Conservation (phyloP, 495 filamentous ascomycete species). For the Sordaria brevicollis region DNA sequence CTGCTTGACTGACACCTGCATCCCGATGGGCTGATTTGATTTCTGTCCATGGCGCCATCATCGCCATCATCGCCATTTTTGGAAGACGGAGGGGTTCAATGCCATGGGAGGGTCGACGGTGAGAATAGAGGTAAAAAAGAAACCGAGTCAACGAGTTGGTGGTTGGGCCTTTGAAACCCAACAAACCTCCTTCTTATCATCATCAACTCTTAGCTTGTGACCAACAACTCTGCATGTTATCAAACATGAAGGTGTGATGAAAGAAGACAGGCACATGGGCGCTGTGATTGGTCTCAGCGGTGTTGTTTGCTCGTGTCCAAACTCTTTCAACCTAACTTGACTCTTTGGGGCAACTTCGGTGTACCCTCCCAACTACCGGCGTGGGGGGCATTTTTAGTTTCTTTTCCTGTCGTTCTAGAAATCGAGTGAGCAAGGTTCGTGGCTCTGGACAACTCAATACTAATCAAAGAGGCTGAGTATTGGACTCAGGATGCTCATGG, state of each 20-base stretch:
- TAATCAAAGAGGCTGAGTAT: not conserved
- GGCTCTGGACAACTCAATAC: not conserved
- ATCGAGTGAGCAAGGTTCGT: not conserved
- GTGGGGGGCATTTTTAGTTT: not conserved
- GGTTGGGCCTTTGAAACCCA: not conserved
- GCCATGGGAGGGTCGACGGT: not conserved
- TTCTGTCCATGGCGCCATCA: not conserved
- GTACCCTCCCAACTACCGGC: not conserved
- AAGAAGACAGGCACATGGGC: not conserved
- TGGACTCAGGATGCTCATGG: not conserved
- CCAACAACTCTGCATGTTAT: not conserved
- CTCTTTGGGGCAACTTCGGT: not conserved
- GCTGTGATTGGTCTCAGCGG: not conserved
- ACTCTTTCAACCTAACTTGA: not conserved
- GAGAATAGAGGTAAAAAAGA: not conserved
- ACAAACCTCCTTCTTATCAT: not conserved
- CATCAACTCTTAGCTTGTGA: not conserved
- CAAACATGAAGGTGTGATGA: not conserved
- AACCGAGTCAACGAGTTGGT: not conserved
- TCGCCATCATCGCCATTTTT: not conserved
- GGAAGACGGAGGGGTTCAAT: not conserved
- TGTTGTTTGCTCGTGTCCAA: not conserved
- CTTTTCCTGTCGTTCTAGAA: not conserved
- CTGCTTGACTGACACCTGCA: not conserved
- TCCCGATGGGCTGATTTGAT: not conserved